phyloP scores from a whole-genome alignment of 2,329 filamentous ascomycete species.

The Mycocentrospora acerina region DNA sequence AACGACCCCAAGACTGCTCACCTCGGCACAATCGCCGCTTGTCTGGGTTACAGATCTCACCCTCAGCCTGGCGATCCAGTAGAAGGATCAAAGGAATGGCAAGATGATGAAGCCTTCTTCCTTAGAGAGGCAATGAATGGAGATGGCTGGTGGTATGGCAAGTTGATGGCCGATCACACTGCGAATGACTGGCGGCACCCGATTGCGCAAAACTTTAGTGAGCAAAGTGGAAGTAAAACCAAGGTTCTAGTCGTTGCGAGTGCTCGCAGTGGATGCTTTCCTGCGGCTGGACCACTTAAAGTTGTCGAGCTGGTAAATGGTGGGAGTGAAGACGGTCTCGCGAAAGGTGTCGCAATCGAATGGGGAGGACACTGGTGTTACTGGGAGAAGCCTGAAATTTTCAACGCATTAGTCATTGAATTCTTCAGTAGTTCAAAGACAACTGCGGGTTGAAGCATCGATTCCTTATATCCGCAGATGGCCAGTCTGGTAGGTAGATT shows the following conservation, averaged over 20 bases:
- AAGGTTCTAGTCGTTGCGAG: slow-evolving; percentile 27
- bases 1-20: slow-evolving; percentile 17
- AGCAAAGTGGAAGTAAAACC: slow-evolving; percentile 13
- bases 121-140: slow-evolving; percentile 24
- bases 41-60: slow-evolving; percentile 25
- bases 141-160: slow-evolving; percentile 29
- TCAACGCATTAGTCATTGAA: slow-evolving; percentile 19
- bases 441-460: too few relatives aligned
- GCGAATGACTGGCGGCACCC: slow-evolving; percentile 27
- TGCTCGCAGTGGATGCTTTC: slow-evolving; percentile 32
- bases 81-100: slow-evolving; percentile 12
- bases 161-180: slow-evolving; percentile 34
- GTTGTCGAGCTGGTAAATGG: slow-evolving; percentile 24
- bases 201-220: slow-evolving; percentile 22
- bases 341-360: slow-evolving; percentile 18
- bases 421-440: too few relatives aligned
- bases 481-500: too few relatives aligned
- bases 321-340: slow-evolving; percentile 7
- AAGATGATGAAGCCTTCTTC: slow-evolving; percentile 29
- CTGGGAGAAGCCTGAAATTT: slow-evolving; percentile 30
- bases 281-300: slow-evolving; percentile 24
- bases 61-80: slow-evolving; percentile 16
- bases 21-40: slow-evolving; percentile 22
- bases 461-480: too few relatives aligned
- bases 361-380: slow-evolving; percentile 38